A percentile compares a stretch with the other conserved stretches of the same genome.
Evolutionary conservation across 2,329 filamentous ascomycete genomes (phyloP).

Genomic region (Rugonectria rugulosa): DNA sequence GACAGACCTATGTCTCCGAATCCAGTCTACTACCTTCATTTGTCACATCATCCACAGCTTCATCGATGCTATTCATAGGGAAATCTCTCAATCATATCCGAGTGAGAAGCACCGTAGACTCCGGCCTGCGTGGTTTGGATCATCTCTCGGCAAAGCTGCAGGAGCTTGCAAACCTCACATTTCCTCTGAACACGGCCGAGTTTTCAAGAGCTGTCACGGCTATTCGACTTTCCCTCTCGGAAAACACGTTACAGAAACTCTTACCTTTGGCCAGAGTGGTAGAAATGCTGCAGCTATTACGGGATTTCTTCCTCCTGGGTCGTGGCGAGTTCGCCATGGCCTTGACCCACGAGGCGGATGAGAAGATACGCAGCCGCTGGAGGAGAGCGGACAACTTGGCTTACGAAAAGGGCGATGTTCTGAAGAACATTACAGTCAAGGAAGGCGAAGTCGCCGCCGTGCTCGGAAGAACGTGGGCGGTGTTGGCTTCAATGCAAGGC

Average conservation of each 20-base stretch:
- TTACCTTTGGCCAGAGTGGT: conserved; percentile 80
- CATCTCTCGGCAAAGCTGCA: conserved; percentile 74
- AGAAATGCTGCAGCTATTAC: conserved; percentile 77
- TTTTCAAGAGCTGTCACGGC: conserved; percentile 76
- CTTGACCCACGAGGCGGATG: conserved; percentile 84
- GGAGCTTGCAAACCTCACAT: conserved; percentile 71
- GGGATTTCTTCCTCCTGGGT: conserved; percentile 87
- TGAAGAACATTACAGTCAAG: conserved; percentile 70
- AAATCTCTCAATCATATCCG: conserved; percentile 87
- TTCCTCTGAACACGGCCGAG: conserved; percentile 75
- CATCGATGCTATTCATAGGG: conserved; percentile 89
- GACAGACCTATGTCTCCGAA: conserved; percentile 65
- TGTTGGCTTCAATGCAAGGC: conserved; percentile 77
- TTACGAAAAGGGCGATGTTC: conserved; percentile 61
- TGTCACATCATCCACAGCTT: conserved; percentile 75
- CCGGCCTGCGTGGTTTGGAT: conserved; percentile 58
- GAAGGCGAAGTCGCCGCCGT: conserved; percentile 85
- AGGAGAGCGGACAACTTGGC: conserved; percentile 66
- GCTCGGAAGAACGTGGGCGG: conserved; percentile 79
- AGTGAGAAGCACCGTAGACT: conserved; percentile 56
- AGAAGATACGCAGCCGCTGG: conserved; percentile 78
- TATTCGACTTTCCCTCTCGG: conserved; percentile 82
- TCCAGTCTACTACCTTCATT: conserved; percentile 77
- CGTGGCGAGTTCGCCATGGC: conserved; percentile 92
- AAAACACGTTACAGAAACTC: conserved; percentile 82